Percentiles rank a stretch among this genome's conserved stretches.
phyloP scores from a whole-genome alignment of 2,329 filamentous ascomycete species.

The Xenoacremonium recifei region DNA sequence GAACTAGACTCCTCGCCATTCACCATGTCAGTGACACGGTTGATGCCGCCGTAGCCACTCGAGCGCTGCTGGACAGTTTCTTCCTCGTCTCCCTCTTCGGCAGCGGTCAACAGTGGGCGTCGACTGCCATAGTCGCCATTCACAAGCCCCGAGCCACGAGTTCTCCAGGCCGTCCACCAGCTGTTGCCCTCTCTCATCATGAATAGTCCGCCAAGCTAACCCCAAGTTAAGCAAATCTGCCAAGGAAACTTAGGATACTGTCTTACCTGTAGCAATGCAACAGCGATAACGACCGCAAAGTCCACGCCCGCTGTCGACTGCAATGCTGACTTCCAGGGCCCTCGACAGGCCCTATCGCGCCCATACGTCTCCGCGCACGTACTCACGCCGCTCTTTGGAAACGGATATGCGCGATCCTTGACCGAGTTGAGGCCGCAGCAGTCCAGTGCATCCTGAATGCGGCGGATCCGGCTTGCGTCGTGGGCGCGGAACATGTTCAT shows the following conservation, averaged over 20 bases:
- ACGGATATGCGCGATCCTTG: constrained; percentile 63
- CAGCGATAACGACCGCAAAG: constrained; percentile 50
- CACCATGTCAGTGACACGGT: constrained; percentile 3
- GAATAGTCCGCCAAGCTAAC: constrained; percentile 30
- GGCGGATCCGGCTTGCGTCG: constrained; percentile 48
- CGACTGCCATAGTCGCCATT: constrained; percentile 14
- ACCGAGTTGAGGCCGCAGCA: constrained; percentile 65
- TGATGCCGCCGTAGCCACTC: constrained; percentile 18
- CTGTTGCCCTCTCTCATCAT: constrained; percentile 26
- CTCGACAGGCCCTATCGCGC: constrained; percentile 47
- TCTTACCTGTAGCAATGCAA: constrained; percentile 56
- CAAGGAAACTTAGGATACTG: background rate
- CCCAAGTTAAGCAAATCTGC: background rate
- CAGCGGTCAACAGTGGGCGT: constrained; percentile 26
- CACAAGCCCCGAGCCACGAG: constrained; percentile 3
- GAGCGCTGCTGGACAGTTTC: constrained; percentile 11
- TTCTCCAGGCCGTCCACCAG: constrained; percentile 31
- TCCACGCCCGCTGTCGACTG: constrained; percentile 53
- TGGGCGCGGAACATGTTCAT: constrained; percentile 49
- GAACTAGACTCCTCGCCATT: constrained; percentile 14
- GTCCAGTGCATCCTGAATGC: constrained; percentile 63
- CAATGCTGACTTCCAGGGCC: constrained; percentile 55
- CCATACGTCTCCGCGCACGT: constrained; percentile 47
- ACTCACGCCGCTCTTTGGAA: constrained; percentile 35
- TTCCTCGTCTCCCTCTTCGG: constrained; percentile 29